phyloP scores from a whole-genome alignment of 23 red algal genomes.

The Gracilaria vermiculophylla region DNA sequence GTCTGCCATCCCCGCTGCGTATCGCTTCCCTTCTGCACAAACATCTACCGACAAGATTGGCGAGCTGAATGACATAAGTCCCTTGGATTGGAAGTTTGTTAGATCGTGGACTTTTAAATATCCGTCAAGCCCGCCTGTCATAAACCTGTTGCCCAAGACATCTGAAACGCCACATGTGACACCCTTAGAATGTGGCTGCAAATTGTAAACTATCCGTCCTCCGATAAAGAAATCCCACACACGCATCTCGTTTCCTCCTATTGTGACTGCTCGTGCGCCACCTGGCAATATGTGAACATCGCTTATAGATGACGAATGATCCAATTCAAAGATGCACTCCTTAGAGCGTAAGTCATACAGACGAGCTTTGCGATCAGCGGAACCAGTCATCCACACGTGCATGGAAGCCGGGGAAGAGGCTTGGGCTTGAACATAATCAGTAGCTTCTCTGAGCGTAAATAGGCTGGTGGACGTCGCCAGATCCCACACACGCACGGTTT shows the following conservation, averaged over 20 bases:
- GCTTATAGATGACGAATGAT: constrained; percentile 69
- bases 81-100: constrained; percentile 22
- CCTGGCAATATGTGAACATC: constrained; percentile 82
- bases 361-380: constrained; percentile 78
- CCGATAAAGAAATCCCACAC: constrained; percentile 87
- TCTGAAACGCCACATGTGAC: constrained; percentile 62
- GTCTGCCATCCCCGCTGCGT: constrained; percentile 77
- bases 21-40: constrained; percentile 52
- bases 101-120: constrained; percentile 83
- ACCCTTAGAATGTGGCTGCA: constrained; percentile 77
- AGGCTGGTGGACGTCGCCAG: constrained; percentile 72
- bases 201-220: constrained; percentile 37
- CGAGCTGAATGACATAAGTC: constrained; percentile 50
- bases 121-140: constrained; percentile 86
- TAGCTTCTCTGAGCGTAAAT: constrained; percentile 41
- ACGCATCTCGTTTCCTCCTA: constrained; percentile 68
- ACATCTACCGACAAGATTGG: constrained; percentile 65
- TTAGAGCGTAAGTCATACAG: constrained; percentile 81
- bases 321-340: constrained; percentile 61
- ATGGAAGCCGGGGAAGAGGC: constrained; percentile 63
- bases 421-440: constrained; percentile 90
- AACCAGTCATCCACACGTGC: constrained; percentile 94
- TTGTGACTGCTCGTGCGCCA: constrained; percentile 75
- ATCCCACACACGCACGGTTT: constrained; percentile 86
- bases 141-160: constrained; percentile 20